Conservation (phyloP, 2,329 filamentous ascomycete genomes). For the Lachnellula subtilissima region DNA sequence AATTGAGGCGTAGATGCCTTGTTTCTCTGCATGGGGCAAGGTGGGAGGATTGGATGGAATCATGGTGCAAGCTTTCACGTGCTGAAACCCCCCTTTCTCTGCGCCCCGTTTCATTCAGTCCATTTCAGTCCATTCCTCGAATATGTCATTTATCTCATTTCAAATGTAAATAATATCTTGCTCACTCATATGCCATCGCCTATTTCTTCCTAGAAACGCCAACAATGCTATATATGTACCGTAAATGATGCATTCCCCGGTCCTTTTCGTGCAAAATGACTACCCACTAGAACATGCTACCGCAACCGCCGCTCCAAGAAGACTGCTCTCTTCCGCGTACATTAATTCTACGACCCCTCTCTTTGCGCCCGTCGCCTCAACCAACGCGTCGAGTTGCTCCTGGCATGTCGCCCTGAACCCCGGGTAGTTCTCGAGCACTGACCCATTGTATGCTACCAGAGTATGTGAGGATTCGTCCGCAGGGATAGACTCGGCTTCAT, state of each 20-base stretch:
- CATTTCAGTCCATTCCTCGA: no score
- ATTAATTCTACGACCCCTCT: slow-evolving; percentile 54
- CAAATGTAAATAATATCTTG: neutral
- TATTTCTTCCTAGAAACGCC: slow-evolving; percentile 3
- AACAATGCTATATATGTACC: slow-evolving; percentile 12
- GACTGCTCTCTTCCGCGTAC: slow-evolving; percentile 67
- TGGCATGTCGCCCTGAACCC: slow-evolving; percentile 60
- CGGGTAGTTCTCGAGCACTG: slow-evolving; percentile 75
- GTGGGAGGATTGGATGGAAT: no score
- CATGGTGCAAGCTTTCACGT: no score
- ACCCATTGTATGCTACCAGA: slow-evolving; percentile 72
- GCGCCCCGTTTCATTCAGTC: no score
- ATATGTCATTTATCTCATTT: neutral
- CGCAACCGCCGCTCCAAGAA: slow-evolving; percentile 70
- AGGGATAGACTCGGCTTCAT: slow-evolving; percentile 39
- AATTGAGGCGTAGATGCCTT: no score
- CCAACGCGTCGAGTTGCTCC: slow-evolving; percentile 55
- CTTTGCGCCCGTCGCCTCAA: slow-evolving; percentile 38
- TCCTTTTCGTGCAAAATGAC: neutral
- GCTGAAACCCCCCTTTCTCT: no score
- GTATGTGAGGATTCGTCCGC: slow-evolving; percentile 38
- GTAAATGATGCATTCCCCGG: neutral
- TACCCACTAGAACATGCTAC: slow-evolving; percentile 41
- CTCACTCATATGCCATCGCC: neutral
- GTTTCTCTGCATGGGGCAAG: no score